Conservation (phyloP, 192 early-diverging fungal genomes). For the Thamnidium elegans region DNA sequence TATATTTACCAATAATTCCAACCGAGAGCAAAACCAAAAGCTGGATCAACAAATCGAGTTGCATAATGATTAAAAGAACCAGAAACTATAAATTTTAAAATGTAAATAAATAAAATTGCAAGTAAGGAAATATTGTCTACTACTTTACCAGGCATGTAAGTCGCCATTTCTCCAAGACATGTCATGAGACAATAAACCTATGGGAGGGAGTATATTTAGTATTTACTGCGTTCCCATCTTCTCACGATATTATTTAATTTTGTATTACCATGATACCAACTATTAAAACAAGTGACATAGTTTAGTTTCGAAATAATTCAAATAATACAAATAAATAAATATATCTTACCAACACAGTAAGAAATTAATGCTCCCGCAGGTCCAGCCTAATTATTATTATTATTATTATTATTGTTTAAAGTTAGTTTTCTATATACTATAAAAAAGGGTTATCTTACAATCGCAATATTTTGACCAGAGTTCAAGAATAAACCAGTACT, state of each 20-base stretch:
- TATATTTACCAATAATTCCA: conserved; percentile 50
- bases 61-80: conserved; percentile 77
- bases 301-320: background rate
- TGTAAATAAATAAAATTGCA: background rate
- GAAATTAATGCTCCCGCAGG: conserved; percentile 72
- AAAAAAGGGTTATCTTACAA: no score
- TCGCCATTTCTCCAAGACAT: conserved; percentile 79
- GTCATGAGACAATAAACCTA: conserved; percentile 57
- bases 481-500: conserved; percentile 74
- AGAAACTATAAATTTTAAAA: conserved; percentile 32
- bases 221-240: no score
- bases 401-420: conserved; percentile 2
- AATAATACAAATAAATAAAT: background rate
- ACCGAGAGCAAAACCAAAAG: conserved; percentile 64
- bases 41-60: conserved; percentile 75
- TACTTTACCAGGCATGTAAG: conserved; percentile 63
- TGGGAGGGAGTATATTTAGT: no score
- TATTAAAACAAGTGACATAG: conserved; percentile 25
- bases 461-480: conserved; percentile 57
- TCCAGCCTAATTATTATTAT: conserved; percentile 52
- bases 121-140: background rate
- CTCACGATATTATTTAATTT: background rate
- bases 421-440: background rate
- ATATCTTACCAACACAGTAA: conserved; percentile 38
- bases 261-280: conserved; percentile 58